Base-by-base conservation (phyloP, 495 filamentous ascomycete genomes). In the Paragyromitra xinjiangensis region DNA sequence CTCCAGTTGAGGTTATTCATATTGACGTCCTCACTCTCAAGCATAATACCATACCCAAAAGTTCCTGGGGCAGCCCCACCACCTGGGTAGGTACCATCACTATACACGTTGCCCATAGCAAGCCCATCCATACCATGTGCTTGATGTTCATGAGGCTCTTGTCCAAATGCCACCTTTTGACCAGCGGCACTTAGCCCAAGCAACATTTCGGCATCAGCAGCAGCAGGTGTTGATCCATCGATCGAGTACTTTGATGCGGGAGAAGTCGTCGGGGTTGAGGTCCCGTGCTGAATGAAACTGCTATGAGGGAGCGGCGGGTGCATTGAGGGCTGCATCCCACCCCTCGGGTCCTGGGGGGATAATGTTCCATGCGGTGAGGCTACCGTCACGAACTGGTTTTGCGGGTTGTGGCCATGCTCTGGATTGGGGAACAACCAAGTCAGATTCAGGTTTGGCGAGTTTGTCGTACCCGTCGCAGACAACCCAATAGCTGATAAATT, bases 381-480 rank as follows among this genome's bases (percentile, higher is more conserved):
- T 29, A 26, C 59, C 9, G 61, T 42, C 51, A 22, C 7, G 14
- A 77, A 73, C 26, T 72, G 73, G 11, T 45, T 44, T 66, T 77
- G 74, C 22, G 48, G 19, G 4, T 65, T 65, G 26, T 56, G 39
- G 61, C 19, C 44, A 24, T 71, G 72, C 39, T 72, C 73, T 12
- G 42, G 61, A 29, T 58, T 64, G 58, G 59, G 7, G 50, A 62
- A 78, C 9, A 63, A 39, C 75, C 66, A 80, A 6, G 92, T 93
- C 3, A 94, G 84, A 80, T 91, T 94, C 0, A 92, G 90, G 77
- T 91, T 93, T 6, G 92, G 91, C 19, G 92, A 94, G 80, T 94
- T 92, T 34, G 91, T 93, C 14, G 91, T 93, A 58, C 92, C 92
- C 2, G 92, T 93, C 22, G 94, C 86, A 44, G 92, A 91, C 88